These are phyloP conservation scores for Pterocarpus macrocarpus DNA, from an alignment of 306 rosid genomes.

Conservation along the genomic window DNA sequence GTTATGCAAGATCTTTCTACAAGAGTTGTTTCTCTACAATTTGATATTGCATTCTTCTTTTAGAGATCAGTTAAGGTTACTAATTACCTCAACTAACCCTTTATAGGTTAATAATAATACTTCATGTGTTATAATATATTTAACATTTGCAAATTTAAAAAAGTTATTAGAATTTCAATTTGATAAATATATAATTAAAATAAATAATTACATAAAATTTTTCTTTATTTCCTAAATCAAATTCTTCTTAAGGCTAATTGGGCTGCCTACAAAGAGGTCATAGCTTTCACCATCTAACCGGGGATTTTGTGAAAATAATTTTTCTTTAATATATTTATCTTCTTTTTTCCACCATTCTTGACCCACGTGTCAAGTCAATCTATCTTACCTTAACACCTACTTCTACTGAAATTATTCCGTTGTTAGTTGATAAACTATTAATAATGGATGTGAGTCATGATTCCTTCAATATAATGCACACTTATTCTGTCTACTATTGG, in stretches of 20 bases:
- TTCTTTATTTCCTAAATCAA: not conserved
- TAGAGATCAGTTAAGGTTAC: too few species aligned
- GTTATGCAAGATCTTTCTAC: too few species aligned
- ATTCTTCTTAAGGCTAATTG: not conserved
- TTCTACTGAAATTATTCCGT: not conserved
- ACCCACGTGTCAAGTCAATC: not conserved
- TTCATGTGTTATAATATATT: too few species aligned
- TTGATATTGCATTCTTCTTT: too few species aligned
- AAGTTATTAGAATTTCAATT: not conserved
- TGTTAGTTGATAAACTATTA: not conserved
- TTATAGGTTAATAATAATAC: too few species aligned
- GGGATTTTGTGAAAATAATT: not conserved
- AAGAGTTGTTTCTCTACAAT: too few species aligned
- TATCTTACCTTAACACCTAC: not conserved
- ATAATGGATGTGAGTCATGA: not conserved
- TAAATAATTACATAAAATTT: not conserved
- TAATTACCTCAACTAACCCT: too few species aligned
- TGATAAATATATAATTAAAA: not conserved
- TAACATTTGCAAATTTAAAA: too few species aligned
- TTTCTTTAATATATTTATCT: not conserved
- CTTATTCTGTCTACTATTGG: not conserved
- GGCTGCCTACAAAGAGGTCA: not conserved
- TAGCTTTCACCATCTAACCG: not conserved
- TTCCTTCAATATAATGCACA: not conserved
- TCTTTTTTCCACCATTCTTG: constrained; percentile 6